phyloP scores from a whole-genome alignment of 768 basidiomycete species.

The Tricholoma sp. region DNA sequence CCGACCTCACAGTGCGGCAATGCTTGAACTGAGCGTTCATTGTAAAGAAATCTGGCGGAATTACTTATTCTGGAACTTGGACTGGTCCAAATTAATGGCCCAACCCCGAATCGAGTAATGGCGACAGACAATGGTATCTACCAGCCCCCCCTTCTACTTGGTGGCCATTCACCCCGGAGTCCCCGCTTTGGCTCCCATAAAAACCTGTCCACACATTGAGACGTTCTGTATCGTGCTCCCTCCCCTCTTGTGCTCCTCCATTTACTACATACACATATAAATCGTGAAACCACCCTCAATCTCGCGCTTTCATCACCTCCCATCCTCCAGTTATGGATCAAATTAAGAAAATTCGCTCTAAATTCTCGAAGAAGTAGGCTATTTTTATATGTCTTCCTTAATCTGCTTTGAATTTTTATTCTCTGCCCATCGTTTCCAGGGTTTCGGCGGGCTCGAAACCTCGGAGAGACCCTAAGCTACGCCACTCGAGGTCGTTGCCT shows the following conservation, averaged over 20 bases:
- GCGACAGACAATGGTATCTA: not conserved
- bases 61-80: not conserved
- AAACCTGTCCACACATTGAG: not conserved
- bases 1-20: not conserved
- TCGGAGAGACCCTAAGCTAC: conserved; percentile 8
- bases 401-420: not conserved
- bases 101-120: not conserved
- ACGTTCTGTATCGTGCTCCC: not conserved
- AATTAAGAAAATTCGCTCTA: conserved; percentile 11
- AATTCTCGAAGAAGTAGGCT: conserved; percentile 12
- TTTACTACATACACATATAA: not conserved
- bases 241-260: not conserved
- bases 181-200: not conserved
- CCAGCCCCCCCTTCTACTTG: not conserved
- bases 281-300: not conserved
- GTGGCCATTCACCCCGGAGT: not conserved
- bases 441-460: conserved; percentile 2
- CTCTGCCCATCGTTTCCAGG: not conserved
- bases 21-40: not conserved
- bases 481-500: conserved; percentile 19
- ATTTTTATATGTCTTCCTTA: not conserved
- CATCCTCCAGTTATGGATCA: conserved; percentile 7
- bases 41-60: not conserved
- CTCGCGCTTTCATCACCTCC: not conserved
- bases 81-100: not conserved